Base-by-base conservation (phyloP, 495 filamentous ascomycete genomes). In the Beverwykella pulmonaria region DNA sequence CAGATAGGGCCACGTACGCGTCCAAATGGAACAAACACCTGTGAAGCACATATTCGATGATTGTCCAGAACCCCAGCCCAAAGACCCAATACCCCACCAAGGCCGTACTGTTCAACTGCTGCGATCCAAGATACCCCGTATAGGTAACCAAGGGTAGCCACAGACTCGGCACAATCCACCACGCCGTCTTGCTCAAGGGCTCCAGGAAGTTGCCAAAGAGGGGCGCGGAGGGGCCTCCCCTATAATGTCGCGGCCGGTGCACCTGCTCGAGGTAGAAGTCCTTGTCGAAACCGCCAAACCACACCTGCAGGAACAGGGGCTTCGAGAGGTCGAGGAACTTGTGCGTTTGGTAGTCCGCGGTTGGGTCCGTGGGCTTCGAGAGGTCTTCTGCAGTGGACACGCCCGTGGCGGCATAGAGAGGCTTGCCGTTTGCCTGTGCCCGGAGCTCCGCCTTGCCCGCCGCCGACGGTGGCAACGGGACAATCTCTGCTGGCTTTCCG, bases 131-230 rank as follows among this genome's bases (percentile, higher is more conserved):
- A 58, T 82, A 85, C n/a, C 88, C 84, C 17, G 90, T 92, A 73
- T 91, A 96, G 15, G 79, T 69, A n/a, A 94, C 83, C 12, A 79
- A 80, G 20, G 95, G 95, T n/a, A 93, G 73, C 95, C 95, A 99
- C 9, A 96, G 46, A 0, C 83, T 80, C 12, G 95, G 95, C 15
- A 98, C 83, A 48, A 94, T 74, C 85, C 88, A 98, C 92, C 93
- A 98, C 6, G 93, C 84, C 8, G 95, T 98, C 80, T 92, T 90
- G 76, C 89, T 91, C 26, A 99, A 79, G 7, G 95, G 95, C 77
- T 99, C 95, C 12, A 99, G 82, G 78, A 98, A 94, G 78, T 99
- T 99, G 46, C 95, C 95, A 77, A 99, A 99, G 29, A 99, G 77
- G 7, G 94, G 95, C 30, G 95, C 94, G 5, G 92, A 96, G 61